Evolutionary conservation across 805 yeast species (phyloP), one percentile per base, ranked within the genome.

Genomic region (Metschnikowia lochheadii): DNA sequence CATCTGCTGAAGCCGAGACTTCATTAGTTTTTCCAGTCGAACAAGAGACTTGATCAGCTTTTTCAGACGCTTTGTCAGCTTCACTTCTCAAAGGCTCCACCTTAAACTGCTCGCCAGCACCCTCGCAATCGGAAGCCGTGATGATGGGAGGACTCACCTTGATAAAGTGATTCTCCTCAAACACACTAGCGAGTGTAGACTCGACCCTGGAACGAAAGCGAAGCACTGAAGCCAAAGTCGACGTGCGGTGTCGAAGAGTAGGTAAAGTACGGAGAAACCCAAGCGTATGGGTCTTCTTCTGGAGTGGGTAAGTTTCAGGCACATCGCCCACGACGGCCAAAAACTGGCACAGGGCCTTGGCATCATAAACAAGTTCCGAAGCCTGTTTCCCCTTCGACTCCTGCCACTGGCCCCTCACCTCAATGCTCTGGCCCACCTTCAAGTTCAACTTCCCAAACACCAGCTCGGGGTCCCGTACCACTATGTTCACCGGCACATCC

Each of bases 41-140:
- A 23, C 3, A 2, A 18, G 20, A 18, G 2, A 18, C 20, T 18
- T 18, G 20, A 18, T 18, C 20, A 18, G 3, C 20, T 18, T 18
- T 18, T 18, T 18, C 20, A 18, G 20, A 18, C 2, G 2, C 15
- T 14, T 6, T 4, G n/a, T 13, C 1, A 11, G n/a, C 34, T 32
- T 8, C 15, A 33, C 29, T 26, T 11, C 29, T 26, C 11, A 43
- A 10, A 1, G 78, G 68, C 40, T 73, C 76, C 10, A 91, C 69
- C 42, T 69, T 70, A 57, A 94, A 94, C 54, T 87, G 80, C 63
- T 94, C 98, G 4, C 98, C 98, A 3, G 96, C 97, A 15, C 99
- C 98, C 69, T 94, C 99, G 64, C 98, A 92, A 65, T 94, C 99
- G 1, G 95, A 82, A 10, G 88, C 75, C 0, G 99, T 94, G 20